Percentiles rank a stretch among this genome's conserved stretches.
Evolutionary conservation across 805 yeast species (phyloP).

Genomic region (Spathaspora passalidarum): DNA sequence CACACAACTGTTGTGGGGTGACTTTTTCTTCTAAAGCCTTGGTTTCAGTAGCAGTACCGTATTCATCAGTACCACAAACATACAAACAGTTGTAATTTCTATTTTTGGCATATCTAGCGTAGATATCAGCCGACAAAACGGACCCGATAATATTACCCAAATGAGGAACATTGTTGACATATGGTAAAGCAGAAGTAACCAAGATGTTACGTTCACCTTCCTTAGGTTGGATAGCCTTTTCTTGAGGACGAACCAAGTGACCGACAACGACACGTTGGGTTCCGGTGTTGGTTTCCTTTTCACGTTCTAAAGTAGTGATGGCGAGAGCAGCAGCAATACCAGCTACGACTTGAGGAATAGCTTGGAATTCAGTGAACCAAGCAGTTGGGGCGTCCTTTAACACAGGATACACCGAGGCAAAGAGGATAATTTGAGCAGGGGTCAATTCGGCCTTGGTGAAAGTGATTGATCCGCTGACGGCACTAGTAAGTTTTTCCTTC

Average conservation of each 20-base stretch:
- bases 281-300: constrained; percentile 40
- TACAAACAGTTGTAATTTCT: constrained; percentile 84
- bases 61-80: constrained; percentile 97
- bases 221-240: constrained; percentile 51
- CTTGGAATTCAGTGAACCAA: constrained; percentile 45
- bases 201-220: constrained; percentile 74
- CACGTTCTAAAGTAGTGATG: constrained; percentile 42
- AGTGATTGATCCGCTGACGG: constrained; percentile 11
- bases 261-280: constrained; percentile 29
- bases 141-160: constrained; percentile 96
- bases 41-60: constrained; percentile 99
- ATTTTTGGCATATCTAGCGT: constrained; percentile 82
- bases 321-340: constrained; percentile 48
- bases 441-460: constrained; percentile 26
- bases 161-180: constrained; percentile 98
- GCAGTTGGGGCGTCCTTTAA: constrained; percentile 20
- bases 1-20: constrained; percentile 85
- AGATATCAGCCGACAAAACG: constrained; percentile 91
- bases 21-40: constrained; percentile 93
- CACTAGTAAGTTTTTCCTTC: constrained; percentile 17
- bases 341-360: constrained; percentile 35
- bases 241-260: constrained; percentile 27
- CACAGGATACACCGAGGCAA: constrained; percentile 54
- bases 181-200: constrained; percentile 95
- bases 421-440: constrained; percentile 56